These are phyloP conservation scores for Lepraria neglecta DNA, from an alignment of 495 filamentous ascomycete species.

Conservation along the genomic window DNA sequence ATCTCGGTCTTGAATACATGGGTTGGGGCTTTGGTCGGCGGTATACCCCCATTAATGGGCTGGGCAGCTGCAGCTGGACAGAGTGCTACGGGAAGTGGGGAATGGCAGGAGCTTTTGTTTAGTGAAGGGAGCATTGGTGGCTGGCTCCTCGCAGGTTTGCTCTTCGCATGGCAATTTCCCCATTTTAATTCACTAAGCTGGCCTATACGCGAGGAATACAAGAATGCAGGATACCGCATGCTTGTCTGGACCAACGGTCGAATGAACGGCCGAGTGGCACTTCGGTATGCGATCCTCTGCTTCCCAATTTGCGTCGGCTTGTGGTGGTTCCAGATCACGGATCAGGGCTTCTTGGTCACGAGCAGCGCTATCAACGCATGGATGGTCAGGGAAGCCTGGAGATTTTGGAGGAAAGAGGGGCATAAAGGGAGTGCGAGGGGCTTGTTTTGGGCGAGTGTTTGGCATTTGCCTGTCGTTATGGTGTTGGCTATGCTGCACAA, in stretches of 20 bases:
- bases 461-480: constrained; percentile 88
- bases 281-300: constrained; percentile 81
- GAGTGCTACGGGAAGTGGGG: constrained; percentile 64
- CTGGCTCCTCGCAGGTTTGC: constrained; percentile 76
- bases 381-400: constrained; percentile 73
- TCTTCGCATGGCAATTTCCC: constrained; percentile 97
- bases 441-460: constrained; percentile 95
- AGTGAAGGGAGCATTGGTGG: constrained; percentile 67
- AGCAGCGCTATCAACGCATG: constrained; percentile 80
- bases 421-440: constrained; percentile 73
- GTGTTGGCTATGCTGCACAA: constrained; percentile 89
- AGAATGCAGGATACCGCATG: constrained; percentile 82
- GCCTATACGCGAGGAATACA: constrained; percentile 84
- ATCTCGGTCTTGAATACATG: constrained; percentile 87
- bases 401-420: constrained; percentile 75
- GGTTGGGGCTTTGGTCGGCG: constrained; percentile 88
- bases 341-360: constrained; percentile 74
- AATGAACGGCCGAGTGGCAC: constrained; percentile 73
- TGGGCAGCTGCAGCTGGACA: constrained; percentile 92
- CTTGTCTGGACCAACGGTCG: constrained; percentile 81
- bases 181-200: constrained; percentile 94
- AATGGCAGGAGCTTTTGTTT: constrained; percentile 74
- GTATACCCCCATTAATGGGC: constrained; percentile 93
- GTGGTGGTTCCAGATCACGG: constrained; percentile 76
- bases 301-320: constrained; percentile 81